phyloP scores from a whole-genome alignment of 2,329 filamentous ascomycete species.

The Aspergillus ochraceoroseus region DNA sequence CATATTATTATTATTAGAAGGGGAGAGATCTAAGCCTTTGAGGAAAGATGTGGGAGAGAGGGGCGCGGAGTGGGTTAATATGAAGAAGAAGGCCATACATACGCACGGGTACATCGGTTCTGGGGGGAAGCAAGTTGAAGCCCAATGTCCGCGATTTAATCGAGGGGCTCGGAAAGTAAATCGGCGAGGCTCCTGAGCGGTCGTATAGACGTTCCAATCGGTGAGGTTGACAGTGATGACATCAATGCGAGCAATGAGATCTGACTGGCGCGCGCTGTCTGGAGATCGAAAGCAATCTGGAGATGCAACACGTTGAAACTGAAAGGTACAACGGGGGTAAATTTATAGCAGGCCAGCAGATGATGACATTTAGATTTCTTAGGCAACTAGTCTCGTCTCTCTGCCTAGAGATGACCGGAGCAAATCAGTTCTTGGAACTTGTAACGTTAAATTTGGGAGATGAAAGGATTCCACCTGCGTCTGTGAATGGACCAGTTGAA shows the following conservation, averaged over 20 bases:
- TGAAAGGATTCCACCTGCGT: too few relatives aligned
- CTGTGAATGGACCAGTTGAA: too few relatives aligned
- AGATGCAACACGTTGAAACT: slow-evolving; percentile 5
- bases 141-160: background rate
- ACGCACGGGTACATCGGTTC: slow-evolving; percentile 10
- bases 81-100: slow-evolving; percentile 5
- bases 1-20: too few relatives aligned
- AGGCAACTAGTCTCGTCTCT: slow-evolving; percentile 12
- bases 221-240: slow-evolving; percentile 4
- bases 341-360: slow-evolving; percentile 8
- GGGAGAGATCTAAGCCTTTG: background rate
- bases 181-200: slow-evolving; percentile 2
- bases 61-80: too few relatives aligned
- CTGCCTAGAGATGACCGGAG: slow-evolving; percentile 10
- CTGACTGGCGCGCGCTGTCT: background rate
- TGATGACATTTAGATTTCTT: slow-evolving; percentile 12
- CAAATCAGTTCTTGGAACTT: slow-evolving; percentile 3
- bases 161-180: background rate
- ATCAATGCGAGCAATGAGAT: slow-evolving; percentile 6
- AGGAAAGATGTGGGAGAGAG: background rate
- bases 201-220: too few relatives aligned
- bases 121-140: background rate
- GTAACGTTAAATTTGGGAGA: too few relatives aligned
- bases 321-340: slow-evolving; percentile 1
- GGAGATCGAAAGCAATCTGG: too few relatives aligned